Evolutionary conservation across 1,284 basidiomycete species (phyloP).

Genomic region (Ceratobasidium theobromae): DNA sequence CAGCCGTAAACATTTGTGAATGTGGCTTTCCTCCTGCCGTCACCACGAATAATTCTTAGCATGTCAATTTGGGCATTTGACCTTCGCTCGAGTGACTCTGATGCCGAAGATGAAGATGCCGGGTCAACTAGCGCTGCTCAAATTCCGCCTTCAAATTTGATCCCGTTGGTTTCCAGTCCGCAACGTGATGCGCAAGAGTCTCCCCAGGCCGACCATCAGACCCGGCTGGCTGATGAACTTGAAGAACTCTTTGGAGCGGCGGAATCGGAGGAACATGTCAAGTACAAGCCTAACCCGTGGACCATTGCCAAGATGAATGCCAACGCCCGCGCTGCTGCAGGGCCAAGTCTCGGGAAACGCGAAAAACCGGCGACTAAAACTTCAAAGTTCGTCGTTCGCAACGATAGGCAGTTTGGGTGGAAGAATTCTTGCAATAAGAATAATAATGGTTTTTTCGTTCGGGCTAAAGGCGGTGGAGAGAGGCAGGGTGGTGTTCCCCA

Average conservation of each 20-base stretch:
- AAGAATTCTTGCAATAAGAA: too few relatives aligned
- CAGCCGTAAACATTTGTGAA: neutral
- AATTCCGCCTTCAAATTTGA: too few relatives aligned
- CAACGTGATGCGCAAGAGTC: neutral
- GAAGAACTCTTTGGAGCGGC: slow-evolving; percentile 1
- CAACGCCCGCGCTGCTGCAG: neutral
- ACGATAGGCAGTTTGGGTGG: too few relatives aligned
- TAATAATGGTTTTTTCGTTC: too few relatives aligned
- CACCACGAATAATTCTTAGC: slow-evolving; percentile 1
- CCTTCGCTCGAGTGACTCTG: slow-evolving; percentile 18
- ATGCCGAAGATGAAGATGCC: slow-evolving; percentile 7
- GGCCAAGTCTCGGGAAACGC: too few relatives aligned
- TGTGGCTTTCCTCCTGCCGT: slow-evolving; percentile 14
- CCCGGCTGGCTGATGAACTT: neutral
- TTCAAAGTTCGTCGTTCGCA: neutral
- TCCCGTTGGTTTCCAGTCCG: neutral
- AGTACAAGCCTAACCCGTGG: slow-evolving; percentile 26
- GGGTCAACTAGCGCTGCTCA: neutral
- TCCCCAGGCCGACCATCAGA: neutral
- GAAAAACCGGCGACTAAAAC: neutral
- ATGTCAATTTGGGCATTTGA: slow-evolving; percentile 16
- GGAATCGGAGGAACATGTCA: neutral
- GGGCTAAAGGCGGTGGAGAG: too few relatives aligned
- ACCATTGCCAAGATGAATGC: slow-evolving; percentile 26
- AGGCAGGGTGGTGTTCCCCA: too few relatives aligned